Percentiles rank a stretch among this genome's conserved stretches.
These are phyloP conservation scores for Populus alba DNA, from an alignment of 345 rosid species.

Conservation along the genomic window DNA sequence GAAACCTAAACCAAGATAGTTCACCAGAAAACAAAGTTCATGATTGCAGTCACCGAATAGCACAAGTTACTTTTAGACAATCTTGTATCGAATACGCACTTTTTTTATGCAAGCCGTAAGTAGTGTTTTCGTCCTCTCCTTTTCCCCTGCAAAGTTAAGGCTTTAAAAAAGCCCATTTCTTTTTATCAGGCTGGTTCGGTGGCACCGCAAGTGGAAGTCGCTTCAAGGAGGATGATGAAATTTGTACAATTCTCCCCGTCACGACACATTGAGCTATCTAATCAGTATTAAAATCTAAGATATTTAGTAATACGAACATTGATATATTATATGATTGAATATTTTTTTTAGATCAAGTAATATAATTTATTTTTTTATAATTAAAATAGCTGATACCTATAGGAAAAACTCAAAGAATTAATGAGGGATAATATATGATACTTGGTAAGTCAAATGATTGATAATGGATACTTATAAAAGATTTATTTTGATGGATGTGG, in stretches of 20 bases:
- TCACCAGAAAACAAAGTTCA: no score
- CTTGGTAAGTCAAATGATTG: fast-evolving
- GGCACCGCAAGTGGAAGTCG: slow-evolving; percentile 14
- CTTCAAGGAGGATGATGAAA: slow-evolving; percentile 22
- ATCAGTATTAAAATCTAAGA: no score
- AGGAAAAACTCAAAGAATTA: no score
- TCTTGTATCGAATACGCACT: background rate
- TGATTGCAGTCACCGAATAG: no score
- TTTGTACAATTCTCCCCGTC: slow-evolving; percentile 18
- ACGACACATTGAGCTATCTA: slow-evolving; percentile 11
- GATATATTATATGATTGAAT: no score
- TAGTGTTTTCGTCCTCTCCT: background rate
- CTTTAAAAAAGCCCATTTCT: background rate
- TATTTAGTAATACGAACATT: no score
- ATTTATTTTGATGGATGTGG: fast-evolving
- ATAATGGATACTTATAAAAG: fast-evolving
- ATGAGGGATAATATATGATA: no score
- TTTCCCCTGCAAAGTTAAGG: background rate
- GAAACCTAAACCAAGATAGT: no score
- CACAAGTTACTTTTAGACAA: background rate
- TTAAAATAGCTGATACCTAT: no score
- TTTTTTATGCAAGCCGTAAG: background rate
- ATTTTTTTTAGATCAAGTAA: no score
- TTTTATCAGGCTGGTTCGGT: background rate
- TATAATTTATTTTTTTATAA: no score